These are phyloP conservation scores for Emericellopsis atlantica DNA, from an alignment of 2,329 filamentous ascomycete species.

Conservation along the genomic window DNA sequence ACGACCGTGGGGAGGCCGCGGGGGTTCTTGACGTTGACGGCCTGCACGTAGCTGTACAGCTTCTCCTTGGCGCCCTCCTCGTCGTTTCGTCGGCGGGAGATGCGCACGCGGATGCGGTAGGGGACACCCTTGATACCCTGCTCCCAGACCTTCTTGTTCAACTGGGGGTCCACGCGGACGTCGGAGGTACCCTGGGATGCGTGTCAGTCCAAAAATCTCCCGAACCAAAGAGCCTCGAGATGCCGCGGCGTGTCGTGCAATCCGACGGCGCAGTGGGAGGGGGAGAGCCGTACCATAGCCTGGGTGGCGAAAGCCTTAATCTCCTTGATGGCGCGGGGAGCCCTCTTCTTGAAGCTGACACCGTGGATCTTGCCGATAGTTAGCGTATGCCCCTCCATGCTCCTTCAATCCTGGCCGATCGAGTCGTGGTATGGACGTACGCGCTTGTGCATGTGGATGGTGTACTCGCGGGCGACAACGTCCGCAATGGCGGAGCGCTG, in stretches of 20 bases:
- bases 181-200: constrained; percentile 72
- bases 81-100: constrained; percentile 99
- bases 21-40: constrained; percentile 97
- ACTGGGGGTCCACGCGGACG: constrained; percentile 93
- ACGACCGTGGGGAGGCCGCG: constrained; percentile 93
- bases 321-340: constrained; percentile 98
- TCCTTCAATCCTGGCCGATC: constrained; percentile 2
- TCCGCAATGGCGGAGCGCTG: constrained; percentile 94
- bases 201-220: not conserved
- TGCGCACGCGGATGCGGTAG: constrained; percentile 93
- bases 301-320: constrained; percentile 87
- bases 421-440: constrained; percentile 15
- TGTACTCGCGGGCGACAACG: constrained; percentile 99
- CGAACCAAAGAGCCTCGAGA: not conserved
- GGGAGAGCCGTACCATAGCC: constrained; percentile 71
- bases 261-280: not conserved
- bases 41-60: constrained; percentile 99
- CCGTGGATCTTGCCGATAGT: constrained; percentile 64
- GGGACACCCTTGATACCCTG: constrained; percentile 97
- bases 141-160: constrained; percentile 99
- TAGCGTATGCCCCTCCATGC: constrained; percentile 6
- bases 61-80: constrained; percentile 99
- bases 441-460: constrained; percentile 99
- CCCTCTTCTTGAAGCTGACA: constrained; percentile 98
- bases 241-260: not conserved